phyloP scores from a whole-genome alignment of 1,284 basidiomycete species.

The Trametes versicolor region DNA sequence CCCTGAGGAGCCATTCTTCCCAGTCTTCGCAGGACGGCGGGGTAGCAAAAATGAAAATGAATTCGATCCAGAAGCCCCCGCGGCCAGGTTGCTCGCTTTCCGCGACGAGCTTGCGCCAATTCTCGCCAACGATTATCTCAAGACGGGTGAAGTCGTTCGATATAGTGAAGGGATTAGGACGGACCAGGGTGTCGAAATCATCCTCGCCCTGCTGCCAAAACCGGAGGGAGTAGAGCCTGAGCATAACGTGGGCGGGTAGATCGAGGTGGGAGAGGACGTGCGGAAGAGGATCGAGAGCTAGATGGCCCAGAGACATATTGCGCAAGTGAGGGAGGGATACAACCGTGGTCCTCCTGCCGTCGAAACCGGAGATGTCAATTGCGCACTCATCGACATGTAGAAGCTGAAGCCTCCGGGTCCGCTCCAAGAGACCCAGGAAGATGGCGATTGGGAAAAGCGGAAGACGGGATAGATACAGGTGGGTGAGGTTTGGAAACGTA shows the following conservation, averaged over 20 bases:
- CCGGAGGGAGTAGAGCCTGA: slow-evolving; percentile 2
- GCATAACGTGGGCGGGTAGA: neutral
- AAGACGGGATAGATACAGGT: slow-evolving; percentile 6
- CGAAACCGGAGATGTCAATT: neutral
- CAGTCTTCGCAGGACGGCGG: neutral
- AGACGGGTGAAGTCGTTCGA: slow-evolving; percentile 5
- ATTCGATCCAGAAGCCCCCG: slow-evolving; percentile 8
- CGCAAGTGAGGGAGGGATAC: slow-evolving; percentile 4
- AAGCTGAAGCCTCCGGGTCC: neutral
- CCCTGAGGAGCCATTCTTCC: slow-evolving; percentile 2
- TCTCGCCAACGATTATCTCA: neutral
- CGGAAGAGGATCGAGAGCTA: neutral
- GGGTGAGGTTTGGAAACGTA: slow-evolving; percentile 10
- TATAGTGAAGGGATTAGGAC: neutral
- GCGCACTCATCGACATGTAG: slow-evolving; percentile 14
- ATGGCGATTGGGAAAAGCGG: neutral
- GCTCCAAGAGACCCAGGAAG: neutral
- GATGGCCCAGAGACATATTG: slow-evolving; percentile 5
- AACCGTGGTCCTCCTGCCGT: neutral
- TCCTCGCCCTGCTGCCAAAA: neutral
- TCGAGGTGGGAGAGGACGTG: neutral
- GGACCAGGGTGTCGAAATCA: neutral
- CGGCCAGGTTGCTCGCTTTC: neutral
- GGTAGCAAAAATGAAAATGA: neutral
- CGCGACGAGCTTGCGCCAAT: slow-evolving; percentile 8